Evolutionary conservation across 495 filamentous ascomycete genomes (phyloP).

Genomic region (Sordaria brevicollis): DNA sequence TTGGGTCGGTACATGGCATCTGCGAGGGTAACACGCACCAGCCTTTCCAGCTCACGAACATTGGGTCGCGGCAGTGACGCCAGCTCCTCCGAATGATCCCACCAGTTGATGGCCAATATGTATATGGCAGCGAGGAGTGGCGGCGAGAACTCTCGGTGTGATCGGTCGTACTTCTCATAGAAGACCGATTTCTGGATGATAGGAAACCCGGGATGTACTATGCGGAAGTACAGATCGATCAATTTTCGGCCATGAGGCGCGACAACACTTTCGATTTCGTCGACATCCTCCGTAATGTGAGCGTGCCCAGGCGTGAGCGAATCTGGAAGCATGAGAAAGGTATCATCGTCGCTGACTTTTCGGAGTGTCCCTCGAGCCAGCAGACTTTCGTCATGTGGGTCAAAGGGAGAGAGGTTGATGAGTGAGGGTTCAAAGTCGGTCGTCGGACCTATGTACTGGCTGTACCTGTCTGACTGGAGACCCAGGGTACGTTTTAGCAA

Average conservation of each 20-base stretch:
- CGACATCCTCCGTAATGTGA: constrained; percentile 53
- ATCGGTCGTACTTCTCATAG: constrained; percentile 69
- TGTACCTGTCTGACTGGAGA: constrained; percentile 51
- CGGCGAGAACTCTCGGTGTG: constrained; percentile 69
- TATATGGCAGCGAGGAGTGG: constrained; percentile 83
- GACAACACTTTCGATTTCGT: constrained; percentile 74
- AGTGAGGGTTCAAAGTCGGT: constrained; percentile 65
- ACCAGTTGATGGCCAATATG: constrained; percentile 83
- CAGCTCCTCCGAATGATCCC: constrained; percentile 61
- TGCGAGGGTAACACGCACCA: constrained; percentile 60
- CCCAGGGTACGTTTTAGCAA: constrained; percentile 55
- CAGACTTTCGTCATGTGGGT: constrained; percentile 60
- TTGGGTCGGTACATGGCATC: constrained; percentile 77
- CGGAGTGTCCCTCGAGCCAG: constrained; percentile 60
- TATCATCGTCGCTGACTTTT: constrained; percentile 71
- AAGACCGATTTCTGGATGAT: constrained; percentile 83
- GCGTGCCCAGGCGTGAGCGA: constrained; percentile 49
- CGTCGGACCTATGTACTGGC: constrained; percentile 56
- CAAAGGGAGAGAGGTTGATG: constrained; percentile 60
- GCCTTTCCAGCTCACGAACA: constrained; percentile 61
- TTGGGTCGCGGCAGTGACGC: constrained; percentile 59
- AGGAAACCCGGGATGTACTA: constrained; percentile 84
- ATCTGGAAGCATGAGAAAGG: constrained; percentile 72
- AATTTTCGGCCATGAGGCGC: constrained; percentile 70
- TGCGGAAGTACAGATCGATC: constrained; percentile 78